Conservation (phyloP, 1,284 basidiomycete genomes). For the Cryptococcus sp. region DNA sequence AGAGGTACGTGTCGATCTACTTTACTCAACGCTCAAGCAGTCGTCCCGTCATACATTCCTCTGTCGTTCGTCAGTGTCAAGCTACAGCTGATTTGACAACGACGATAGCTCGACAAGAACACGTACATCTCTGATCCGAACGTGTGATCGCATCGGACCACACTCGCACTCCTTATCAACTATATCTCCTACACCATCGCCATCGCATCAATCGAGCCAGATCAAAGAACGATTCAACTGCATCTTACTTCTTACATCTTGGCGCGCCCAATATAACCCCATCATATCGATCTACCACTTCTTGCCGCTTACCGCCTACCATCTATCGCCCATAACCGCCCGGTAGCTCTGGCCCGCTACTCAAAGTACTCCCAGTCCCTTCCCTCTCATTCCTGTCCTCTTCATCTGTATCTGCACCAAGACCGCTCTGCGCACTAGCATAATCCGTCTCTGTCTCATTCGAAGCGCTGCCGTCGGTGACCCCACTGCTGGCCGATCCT, state of each 20-base stretch:
- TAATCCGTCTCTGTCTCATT: constrained; percentile 18
- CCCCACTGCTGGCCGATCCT: constrained; percentile 8
- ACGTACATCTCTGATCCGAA: constrained; percentile 45
- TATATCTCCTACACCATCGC: not conserved
- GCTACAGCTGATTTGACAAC: not conserved
- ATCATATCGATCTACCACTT: not conserved
- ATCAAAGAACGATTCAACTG: not conserved
- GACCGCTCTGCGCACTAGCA: constrained; percentile 19
- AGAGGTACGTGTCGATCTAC: constrained; percentile 31
- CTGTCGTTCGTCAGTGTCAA: not conserved
- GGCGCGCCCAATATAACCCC: not conserved
- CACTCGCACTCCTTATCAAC: too few relatives aligned
- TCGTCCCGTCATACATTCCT: too few relatives aligned
- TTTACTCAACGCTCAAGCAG: too few relatives aligned
- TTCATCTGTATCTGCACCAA: not conserved
- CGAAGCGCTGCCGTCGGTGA: not conserved
- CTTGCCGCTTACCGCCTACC: not conserved
- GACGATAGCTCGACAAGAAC: constrained; percentile 47
- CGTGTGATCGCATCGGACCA: constrained; percentile 8
- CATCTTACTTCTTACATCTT: not conserved
- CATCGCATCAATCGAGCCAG: not conserved
- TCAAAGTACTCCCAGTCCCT: constrained; percentile 1
- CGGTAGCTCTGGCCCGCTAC: constrained; percentile 1
- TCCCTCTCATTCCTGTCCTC: not conserved
- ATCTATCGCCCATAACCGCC: constrained; percentile 2